These are phyloP conservation scores for Aurantiochytrium sp. DNA, from an alignment of 108 stramenopile genomes.

Conservation along the genomic window DNA sequence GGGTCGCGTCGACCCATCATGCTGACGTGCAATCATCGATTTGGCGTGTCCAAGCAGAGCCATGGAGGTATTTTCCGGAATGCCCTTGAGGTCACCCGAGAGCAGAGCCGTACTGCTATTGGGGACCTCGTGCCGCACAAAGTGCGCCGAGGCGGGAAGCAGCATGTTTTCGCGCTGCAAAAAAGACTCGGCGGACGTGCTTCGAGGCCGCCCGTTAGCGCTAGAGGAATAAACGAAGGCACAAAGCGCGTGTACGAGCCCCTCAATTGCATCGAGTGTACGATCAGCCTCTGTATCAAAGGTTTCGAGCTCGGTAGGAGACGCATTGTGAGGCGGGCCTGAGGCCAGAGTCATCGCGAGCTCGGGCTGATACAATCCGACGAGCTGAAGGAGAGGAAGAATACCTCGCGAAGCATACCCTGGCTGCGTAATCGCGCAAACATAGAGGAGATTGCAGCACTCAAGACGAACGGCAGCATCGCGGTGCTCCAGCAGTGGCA, in stretches of 20 bases:
- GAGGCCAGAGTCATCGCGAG: background rate
- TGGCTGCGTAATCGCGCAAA: slow-evolving; percentile 1
- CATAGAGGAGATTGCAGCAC: background rate
- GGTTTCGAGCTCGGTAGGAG: background rate
- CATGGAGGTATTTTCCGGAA: background rate
- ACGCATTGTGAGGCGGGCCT: background rate
- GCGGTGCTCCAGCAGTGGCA: background rate
- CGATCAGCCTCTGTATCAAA: background rate
- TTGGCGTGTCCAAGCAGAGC: slow-evolving; percentile 5
- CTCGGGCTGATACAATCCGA: slow-evolving; percentile 3
- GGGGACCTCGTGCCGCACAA: background rate
- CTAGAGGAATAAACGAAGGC: background rate
- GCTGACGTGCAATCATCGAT: slow-evolving; percentile 11
- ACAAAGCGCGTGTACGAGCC: background rate
- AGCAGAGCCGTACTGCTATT: background rate
- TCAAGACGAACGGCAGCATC: background rate
- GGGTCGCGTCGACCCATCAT: background rate
- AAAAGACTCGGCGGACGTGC: background rate
- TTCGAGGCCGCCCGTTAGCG: background rate
- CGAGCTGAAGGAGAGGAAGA: background rate
- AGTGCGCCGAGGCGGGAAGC: background rate
- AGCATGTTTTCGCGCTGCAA: background rate
- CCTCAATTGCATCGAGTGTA: background rate
- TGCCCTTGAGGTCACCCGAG: slow-evolving; percentile 12
- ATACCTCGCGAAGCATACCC: background rate